These are phyloP conservation scores for Nakazawaea wyomingensis DNA, from an alignment of 805 yeast genomes.

Conservation along the genomic window DNA sequence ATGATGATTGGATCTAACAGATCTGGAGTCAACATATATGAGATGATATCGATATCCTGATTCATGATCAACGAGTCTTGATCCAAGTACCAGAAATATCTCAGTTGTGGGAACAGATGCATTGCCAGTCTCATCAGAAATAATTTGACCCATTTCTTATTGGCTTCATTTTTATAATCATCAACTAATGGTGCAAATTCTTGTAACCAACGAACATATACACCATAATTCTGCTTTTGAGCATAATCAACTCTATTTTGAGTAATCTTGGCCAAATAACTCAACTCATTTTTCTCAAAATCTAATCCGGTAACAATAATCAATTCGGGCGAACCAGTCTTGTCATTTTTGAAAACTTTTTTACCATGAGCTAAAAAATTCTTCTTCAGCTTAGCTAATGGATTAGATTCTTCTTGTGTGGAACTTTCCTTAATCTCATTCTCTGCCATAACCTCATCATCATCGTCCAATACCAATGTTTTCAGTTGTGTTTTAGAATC, in stretches of 20 bases:
- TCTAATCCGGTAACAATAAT: slow-evolving; percentile 78
- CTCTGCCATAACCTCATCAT: slow-evolving; percentile 32
- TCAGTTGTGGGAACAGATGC: slow-evolving; percentile 87
- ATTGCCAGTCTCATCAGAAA: slow-evolving; percentile 79
- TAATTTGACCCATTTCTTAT: slow-evolving; percentile 56
- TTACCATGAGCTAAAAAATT: slow-evolving; percentile 64
- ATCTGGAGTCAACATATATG: slow-evolving; percentile 55
- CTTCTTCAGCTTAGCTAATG: slow-evolving; percentile 45
- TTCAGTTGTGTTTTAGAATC: slow-evolving; percentile 34
- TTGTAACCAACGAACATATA: slow-evolving; percentile 79
- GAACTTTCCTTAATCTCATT: slow-evolving; percentile 45
- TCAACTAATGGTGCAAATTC: slow-evolving; percentile 68
- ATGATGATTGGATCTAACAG: slow-evolving; percentile 58
- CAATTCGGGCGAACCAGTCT: slow-evolving; percentile 48
- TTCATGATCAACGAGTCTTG: slow-evolving; percentile 75
- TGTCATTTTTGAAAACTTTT: slow-evolving; percentile 35
- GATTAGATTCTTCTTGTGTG: slow-evolving; percentile 32
- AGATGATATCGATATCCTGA: slow-evolving; percentile 51
- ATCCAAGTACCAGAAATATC: slow-evolving; percentile 86
- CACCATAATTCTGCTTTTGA: slow-evolving; percentile 71
- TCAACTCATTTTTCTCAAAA: slow-evolving; percentile 56
- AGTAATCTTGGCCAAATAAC: slow-evolving; percentile 60
- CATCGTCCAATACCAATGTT: slow-evolving; percentile 36
- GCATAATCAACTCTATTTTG: slow-evolving; percentile 91
- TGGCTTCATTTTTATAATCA: slow-evolving; percentile 34